Base-by-base conservation (phyloP, 2,329 filamentous ascomycete genomes). In the Zymoseptoria tritici region DNA sequence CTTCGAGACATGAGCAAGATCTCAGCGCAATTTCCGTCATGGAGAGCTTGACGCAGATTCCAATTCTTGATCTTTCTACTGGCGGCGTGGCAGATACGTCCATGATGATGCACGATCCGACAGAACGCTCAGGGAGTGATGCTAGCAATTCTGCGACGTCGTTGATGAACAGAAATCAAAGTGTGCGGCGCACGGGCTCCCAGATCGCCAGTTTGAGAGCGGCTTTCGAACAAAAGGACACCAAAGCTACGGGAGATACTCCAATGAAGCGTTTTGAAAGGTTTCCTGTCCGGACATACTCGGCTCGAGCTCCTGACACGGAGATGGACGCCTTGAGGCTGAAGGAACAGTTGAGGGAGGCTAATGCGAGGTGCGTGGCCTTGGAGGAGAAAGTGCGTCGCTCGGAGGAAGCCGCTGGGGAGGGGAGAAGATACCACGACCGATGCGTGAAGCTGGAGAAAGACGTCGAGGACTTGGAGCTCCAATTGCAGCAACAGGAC, bases 161-260 rank as follows among this genome's bases (percentile, higher is more conserved):
- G 26, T 46, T 46, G 16, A 31, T 36, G 11, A 31, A 11, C 16
- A 20, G 49, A 16, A 60, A 53, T 22, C n/a, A 58, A 46, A 63
- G 59, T 52, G 52, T 68, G 11, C 60, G 66, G 24, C 62, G 64
- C 36, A 64, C 63, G 21, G 64, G 62, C 26, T 65, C 66, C 9
- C 70, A 69, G 52, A 69, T 71, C n/a, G 69, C 69, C n/a, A 66
- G 62, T 54, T 57, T 71, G 49, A 61, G 67, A 42, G 67, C 66
- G 9, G 64, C 68, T 9, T 71, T 71, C 57, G 69, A 71, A 59
- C 63, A 65, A 24, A 57, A 61, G 26, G 46, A 58, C 16, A 57
- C 60, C 13, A 42, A 24, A 36, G n/a, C 56, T 7, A 31, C 31
- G 19, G 20, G 54, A 49, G 57, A 56, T 31, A 54, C 57, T 20